These are phyloP conservation scores for Arabidopsis arenosa DNA, from an alignment of 345 rosid species.

Conservation along the genomic window DNA sequence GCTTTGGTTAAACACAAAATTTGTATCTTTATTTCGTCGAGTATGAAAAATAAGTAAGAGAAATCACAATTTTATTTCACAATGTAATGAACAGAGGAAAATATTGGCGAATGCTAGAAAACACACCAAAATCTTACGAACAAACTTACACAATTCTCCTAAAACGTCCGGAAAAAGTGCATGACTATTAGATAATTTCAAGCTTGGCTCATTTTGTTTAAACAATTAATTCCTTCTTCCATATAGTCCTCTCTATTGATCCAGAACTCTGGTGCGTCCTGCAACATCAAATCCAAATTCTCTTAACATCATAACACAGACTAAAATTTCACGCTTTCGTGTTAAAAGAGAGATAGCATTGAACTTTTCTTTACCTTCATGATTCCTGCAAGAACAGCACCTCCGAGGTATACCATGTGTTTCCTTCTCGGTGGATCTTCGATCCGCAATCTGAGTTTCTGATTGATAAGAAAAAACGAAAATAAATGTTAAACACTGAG, in stretches of 20 bases:
- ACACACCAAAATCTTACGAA: not conserved
- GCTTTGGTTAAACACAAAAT: not conserved
- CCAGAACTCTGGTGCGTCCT: conserved; percentile 99
- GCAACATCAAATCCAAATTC: conserved; percentile 30
- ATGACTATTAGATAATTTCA: conserved; percentile 10
- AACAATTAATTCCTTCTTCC: conserved; percentile 85
- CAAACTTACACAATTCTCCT: not conserved
- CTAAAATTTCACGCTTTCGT: not conserved
- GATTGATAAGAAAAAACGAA: conserved; percentile 17
- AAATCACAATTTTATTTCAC: not conserved
- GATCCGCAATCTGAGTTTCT: conserved; percentile 84
- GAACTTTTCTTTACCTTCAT: conserved; percentile 68
- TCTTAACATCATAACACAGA: not conserved
- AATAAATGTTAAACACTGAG: conserved; percentile 3
- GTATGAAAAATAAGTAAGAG: not conserved
- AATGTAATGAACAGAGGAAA: not conserved
- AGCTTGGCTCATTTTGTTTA: conserved; percentile 75
- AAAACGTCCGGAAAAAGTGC: not conserved
- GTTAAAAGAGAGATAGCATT: conserved; percentile 20
- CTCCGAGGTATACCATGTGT: conserved; percentile 99
- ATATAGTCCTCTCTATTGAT: conserved; percentile 87
- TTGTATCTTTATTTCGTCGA: not conserved
- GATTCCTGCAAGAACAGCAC: conserved; percentile 97
- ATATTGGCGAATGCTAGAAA: too few relatives aligned
- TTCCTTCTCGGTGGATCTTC: conserved; percentile 99